Base-by-base conservation (phyloP, 768 basidiomycete genomes). In the Suillus alpinus region DNA sequence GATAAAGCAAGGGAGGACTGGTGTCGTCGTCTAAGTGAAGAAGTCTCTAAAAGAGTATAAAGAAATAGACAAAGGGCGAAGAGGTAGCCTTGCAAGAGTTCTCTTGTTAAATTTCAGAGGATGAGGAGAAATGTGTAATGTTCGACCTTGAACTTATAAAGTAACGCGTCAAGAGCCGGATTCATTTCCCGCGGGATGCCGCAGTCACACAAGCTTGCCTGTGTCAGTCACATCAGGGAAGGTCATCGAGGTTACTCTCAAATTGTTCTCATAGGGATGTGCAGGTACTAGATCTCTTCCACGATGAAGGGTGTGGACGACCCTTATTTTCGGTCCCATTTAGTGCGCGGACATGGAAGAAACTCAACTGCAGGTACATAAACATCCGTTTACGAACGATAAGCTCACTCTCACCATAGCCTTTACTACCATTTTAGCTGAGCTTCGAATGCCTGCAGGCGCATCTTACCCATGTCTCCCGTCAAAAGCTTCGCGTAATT, bases 401-500 rank as follows among this genome's bases (percentile, higher is more conserved):
- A 65, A 65, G 65, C 46, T 47, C 39, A 40, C 59, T 46, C 23
- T 26, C 44, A 46, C 59, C 57, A 61, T 36, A 31, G 61, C 59
- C 51, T 49, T 34, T 39, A 46, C 65, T 63, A 52, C 65, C 63
- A 31, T 65, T 65, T 65, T 63, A n/a, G 63, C 49, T 31, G n/a
- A 6, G 34, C 63, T 64, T 64, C 63, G 32, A 36, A 64, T 67
- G 65, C 60, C 66, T 69, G 64, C 63, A 60, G 46, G 43, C 61
- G 53, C 36, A 51, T 59, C 57, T 55, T 63, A 58, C 47, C 59
- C 59, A 64, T 58, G 61, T 67, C 58, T 29, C 56, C 44, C 61
- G 59, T 72, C 71, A 63, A 67, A 53, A 57, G 58, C 61, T 55
- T 71, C 71, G 70, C 66, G 39, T 73, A 73, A 72, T 66, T 69